Conservation (phyloP, 768 basidiomycete genomes). For the Mycena leptocephala region DNA sequence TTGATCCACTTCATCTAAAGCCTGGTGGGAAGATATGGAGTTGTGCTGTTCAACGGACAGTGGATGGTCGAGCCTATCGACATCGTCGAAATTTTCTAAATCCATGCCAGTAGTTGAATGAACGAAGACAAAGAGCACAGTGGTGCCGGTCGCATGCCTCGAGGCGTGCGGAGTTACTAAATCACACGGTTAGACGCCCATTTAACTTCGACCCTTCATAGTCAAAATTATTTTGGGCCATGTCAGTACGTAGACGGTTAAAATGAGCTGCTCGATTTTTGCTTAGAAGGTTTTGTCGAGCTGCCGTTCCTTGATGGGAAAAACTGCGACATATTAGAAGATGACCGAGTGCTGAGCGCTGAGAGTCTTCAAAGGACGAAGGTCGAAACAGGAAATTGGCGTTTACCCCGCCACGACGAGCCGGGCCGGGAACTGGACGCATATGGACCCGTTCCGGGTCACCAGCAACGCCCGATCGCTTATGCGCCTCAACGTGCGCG, state of each 20-base stretch:
- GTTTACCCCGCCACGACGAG: conserved; percentile 21
- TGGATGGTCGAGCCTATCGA: neutral
- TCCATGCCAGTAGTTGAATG: conserved; percentile 53
- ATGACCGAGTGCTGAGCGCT: no score
- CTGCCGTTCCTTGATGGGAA: no score
- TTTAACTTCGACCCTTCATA: neutral
- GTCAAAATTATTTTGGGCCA: no score
- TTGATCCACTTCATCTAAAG: conserved; percentile 51
- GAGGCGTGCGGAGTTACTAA: neutral
- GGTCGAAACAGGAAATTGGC: no score
- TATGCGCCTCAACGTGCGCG: conserved; percentile 31
- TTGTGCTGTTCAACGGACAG: neutral
- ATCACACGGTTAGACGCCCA: conserved; percentile 4
- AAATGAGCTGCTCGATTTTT: no score
- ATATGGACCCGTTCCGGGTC: conserved; percentile 19
- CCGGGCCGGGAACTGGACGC: conserved; percentile 18
- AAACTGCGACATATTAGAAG: no score
- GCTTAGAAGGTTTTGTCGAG: no score
- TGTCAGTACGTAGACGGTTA: no score
- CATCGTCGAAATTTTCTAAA: conserved; percentile 55
- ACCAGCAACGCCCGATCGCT: conserved; percentile 26
- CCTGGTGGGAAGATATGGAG: conserved; percentile 35
- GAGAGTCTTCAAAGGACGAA: no score
- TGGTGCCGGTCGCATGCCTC: neutral
- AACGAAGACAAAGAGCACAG: neutral